Conservation (phyloP, 2,329 filamentous ascomycete species). For the Aureobasidium sp. region DNA sequence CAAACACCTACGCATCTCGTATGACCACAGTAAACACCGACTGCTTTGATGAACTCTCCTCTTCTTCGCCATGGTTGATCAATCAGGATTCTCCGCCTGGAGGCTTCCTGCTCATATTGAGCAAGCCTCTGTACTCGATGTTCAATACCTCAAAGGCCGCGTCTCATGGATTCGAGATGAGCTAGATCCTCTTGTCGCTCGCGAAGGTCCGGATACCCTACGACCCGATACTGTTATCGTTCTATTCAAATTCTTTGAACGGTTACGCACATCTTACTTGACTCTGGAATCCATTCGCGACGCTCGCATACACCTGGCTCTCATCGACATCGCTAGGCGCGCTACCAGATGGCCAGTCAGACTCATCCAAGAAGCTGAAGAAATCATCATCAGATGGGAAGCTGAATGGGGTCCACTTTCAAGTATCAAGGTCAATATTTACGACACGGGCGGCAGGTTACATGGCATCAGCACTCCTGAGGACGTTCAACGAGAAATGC, state of each 20-base stretch:
- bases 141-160: constrained; percentile 27
- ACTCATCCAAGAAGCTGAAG: constrained; percentile 37
- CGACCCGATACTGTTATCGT: constrained; percentile 35
- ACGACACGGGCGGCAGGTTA: constrained; percentile 35
- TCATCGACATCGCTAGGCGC: constrained; percentile 34
- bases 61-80: neutral
- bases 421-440: constrained; percentile 32
- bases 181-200: constrained; percentile 37
- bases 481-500: constrained; percentile 31
- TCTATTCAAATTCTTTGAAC: constrained; percentile 34
- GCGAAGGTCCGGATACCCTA: constrained; percentile 35
- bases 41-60: neutral
- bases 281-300: constrained; percentile 30
- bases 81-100: neutral
- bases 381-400: constrained; percentile 32
- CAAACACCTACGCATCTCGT: neutral
- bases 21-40: neutral
- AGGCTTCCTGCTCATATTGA: neutral
- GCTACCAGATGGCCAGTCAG: constrained; percentile 40
- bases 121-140: constrained; percentile 2
- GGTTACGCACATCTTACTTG: constrained; percentile 21
- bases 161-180: constrained; percentile 40
- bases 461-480: constrained; percentile 31
- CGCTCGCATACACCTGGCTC: constrained; percentile 38
- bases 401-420: constrained; percentile 30